Conservation (phyloP, 139 green algal species). For the Picochlorum sp. region DNA sequence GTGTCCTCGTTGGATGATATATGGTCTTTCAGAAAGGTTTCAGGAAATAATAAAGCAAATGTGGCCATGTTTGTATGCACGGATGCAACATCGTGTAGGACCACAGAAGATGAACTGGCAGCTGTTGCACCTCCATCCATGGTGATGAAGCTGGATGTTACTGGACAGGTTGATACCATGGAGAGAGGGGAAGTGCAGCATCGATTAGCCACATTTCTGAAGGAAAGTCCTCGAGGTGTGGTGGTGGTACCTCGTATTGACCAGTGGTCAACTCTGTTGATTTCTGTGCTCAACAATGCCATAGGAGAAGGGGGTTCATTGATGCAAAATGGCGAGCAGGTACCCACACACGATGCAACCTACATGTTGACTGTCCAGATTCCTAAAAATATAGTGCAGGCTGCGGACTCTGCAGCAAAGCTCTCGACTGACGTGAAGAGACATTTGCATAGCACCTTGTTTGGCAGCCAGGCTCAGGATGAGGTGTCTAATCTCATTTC, state of each 20-base stretch:
- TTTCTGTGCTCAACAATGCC: conserved; percentile 27
- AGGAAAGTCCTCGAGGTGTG: neutral
- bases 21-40: conserved; percentile 3
- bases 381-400: neutral
- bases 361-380: conserved; percentile 18
- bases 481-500: conserved; percentile 7
- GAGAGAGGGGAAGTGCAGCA: conserved; percentile 6
- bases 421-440: neutral
- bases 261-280: neutral
- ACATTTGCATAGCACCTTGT: neutral
- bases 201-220: conserved; percentile 15
- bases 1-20: neutral
- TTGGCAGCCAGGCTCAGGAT: neutral
- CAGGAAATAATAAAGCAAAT: neutral
- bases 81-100: neutral
- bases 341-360: conserved; percentile 17
- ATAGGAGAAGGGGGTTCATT: conserved; percentile 18
- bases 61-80: conserved; percentile 15
- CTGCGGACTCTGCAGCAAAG: neutral
- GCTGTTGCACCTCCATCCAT: neutral
- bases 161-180: neutral
- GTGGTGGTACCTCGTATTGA: conserved; percentile 20
- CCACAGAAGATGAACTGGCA: conserved; percentile 1
- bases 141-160: conserved; percentile 9
- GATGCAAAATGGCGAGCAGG: conserved; percentile 7